Evolutionary conservation across 2,329 filamentous ascomycete species (phyloP).

Genomic region (Ophiocordyceps camponoti-leonardi): DNA sequence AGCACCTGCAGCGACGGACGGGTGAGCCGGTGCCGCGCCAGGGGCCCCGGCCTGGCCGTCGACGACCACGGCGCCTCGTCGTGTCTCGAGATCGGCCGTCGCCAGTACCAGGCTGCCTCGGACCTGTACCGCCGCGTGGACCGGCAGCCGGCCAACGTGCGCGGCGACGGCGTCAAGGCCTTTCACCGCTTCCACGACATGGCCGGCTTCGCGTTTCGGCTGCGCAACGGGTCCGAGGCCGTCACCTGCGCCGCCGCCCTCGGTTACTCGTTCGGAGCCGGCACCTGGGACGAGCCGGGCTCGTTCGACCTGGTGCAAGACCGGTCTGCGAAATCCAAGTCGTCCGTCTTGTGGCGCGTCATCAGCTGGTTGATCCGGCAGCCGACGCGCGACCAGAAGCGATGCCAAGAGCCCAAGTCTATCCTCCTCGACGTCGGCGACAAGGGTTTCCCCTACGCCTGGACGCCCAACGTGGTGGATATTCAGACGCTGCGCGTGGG

Average conservation of each 20-base stretch:
- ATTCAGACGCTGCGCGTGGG: conserved; percentile 71
- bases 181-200: conserved; percentile 74
- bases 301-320: conserved; percentile 82
- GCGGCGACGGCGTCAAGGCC: conserved; percentile 51
- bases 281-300: conserved; percentile 77
- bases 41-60: conserved; percentile 48
- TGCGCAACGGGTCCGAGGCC: conserved; percentile 53
- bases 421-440: conserved; percentile 78
- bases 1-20: conserved; percentile 60
- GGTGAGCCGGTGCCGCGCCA: conserved; percentile 50
- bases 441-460: conserved; percentile 56
- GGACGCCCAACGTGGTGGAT: conserved; percentile 81
- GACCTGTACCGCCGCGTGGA: conserved; percentile 32
- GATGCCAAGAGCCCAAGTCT: conserved; percentile 67
- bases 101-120: conserved; percentile 44
- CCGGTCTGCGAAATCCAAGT: conserved; percentile 49
- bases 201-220: conserved; percentile 51
- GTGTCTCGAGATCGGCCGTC: conserved; percentile 57
- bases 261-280: conserved; percentile 79
- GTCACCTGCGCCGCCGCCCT: conserved; percentile 71
- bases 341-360: conserved; percentile 61
- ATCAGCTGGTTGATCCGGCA: conserved; percentile 53
- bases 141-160: conserved; percentile 28
- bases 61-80: conserved; percentile 56
- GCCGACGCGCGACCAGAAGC: conserved; percentile 50